phyloP scores from a whole-genome alignment of 305 asterid genomes.

The Withania somnifera region DNA sequence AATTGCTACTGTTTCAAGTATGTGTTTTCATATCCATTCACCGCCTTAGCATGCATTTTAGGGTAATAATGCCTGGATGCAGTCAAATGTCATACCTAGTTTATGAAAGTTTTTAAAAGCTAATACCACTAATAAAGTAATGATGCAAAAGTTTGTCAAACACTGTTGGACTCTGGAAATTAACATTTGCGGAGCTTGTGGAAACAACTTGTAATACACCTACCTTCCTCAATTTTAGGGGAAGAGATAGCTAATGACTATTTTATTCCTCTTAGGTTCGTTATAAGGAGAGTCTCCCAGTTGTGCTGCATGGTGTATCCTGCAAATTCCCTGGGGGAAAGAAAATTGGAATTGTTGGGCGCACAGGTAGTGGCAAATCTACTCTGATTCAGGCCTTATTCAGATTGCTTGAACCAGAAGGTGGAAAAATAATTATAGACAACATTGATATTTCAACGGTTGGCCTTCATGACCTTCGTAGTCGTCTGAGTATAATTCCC shows the following conservation, averaged over 20 bases:
- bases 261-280: constrained; percentile 42
- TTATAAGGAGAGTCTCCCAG: constrained; percentile 91
- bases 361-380: constrained; percentile 99
- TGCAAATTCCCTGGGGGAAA: constrained; percentile 94
- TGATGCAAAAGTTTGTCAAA: neutral
- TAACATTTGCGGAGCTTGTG: neutral
- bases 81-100: neutral
- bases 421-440: constrained; percentile 83
- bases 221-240: neutral
- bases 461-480: constrained; percentile 95
- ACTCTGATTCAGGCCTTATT: constrained; percentile 94
- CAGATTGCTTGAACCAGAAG: constrained; percentile 84
- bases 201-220: neutral
- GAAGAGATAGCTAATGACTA: neutral
- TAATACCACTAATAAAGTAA: neutral
- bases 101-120: neutral
- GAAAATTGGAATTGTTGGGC: constrained; percentile 97
- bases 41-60: neutral
- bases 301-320: constrained; percentile 85
- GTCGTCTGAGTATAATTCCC: constrained; percentile 87
- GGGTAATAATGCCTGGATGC: neutral
- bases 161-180: neutral
- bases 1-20: neutral
- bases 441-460: constrained; percentile 66
- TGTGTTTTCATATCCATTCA: neutral